phyloP scores from a whole-genome alignment of 1,139 yeast species.

The Geotrichum histeridarum region DNA sequence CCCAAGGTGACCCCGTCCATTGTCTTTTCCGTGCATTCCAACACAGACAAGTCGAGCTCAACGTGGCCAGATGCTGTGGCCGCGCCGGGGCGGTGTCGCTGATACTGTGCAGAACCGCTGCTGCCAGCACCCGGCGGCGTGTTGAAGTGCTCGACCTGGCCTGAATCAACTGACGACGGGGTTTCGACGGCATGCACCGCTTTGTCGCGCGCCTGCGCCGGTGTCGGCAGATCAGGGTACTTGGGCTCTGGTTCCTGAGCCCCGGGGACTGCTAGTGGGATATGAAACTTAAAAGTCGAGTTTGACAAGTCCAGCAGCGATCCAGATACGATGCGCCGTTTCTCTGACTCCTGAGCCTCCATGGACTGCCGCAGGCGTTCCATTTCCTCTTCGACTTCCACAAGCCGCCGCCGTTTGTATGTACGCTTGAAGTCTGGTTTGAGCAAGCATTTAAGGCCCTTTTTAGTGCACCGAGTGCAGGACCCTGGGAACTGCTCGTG shows the following conservation, averaged over 20 bases:
- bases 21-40: constrained; percentile 56
- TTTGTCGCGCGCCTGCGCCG: not conserved
- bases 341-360: constrained; percentile 32
- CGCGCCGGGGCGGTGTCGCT: constrained; percentile 11
- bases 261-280: constrained; percentile 18
- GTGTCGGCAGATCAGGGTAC: constrained; percentile 15
- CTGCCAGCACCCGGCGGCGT: constrained; percentile 5
- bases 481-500: constrained; percentile 71
- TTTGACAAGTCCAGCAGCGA: constrained; percentile 14
- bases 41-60: constrained; percentile 14
- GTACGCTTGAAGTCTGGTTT: constrained; percentile 83
- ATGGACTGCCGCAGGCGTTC: constrained; percentile 58
- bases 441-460: constrained; percentile 63
- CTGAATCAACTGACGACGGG: constrained; percentile 11
- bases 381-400: constrained; percentile 76
- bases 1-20: constrained; percentile 61
- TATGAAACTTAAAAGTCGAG: not conserved
- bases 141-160: constrained; percentile 6
- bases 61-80: constrained; percentile 6
- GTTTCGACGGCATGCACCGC: constrained; percentile 1
- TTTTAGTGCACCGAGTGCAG: constrained; percentile 73
- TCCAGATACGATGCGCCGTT: constrained; percentile 24
- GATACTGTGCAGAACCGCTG: constrained; percentile 4
- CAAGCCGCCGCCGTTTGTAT: constrained; percentile 69
- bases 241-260: constrained; percentile 6